These are phyloP conservation scores for Phaeosphaeriaceae sp. DNA, from an alignment of 2,329 filamentous ascomycete species.

Conservation along the genomic window DNA sequence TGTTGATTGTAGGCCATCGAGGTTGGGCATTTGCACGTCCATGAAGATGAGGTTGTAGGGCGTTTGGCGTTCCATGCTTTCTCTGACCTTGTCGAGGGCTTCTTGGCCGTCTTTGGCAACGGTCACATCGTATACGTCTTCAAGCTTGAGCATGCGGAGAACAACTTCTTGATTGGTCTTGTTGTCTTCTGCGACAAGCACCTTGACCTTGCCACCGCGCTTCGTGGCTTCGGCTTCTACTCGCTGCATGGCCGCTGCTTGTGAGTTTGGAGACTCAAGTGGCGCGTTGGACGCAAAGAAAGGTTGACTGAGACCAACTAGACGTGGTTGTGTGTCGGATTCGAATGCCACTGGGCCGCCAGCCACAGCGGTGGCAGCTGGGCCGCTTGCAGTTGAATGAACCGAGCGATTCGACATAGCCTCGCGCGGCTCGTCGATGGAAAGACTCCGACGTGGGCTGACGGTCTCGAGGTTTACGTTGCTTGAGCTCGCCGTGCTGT, in stretches of 20 bases:
- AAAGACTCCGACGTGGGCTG: slow-evolving; percentile 34
- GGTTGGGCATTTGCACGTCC: slow-evolving; percentile 94
- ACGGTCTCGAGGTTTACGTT: slow-evolving; percentile 35
- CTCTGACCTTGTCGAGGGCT: slow-evolving; percentile 85
- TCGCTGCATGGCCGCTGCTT: slow-evolving; percentile 70
- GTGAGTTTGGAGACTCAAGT: slow-evolving; percentile 64
- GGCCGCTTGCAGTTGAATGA: slow-evolving; percentile 37
- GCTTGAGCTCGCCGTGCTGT: slow-evolving; percentile 55
- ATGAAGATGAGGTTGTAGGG: slow-evolving; percentile 92
- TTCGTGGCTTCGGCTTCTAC: slow-evolving; percentile 68
- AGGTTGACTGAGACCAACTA: slow-evolving; percentile 83
- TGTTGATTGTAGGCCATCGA: slow-evolving; percentile 88
- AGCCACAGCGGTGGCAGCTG: slow-evolving; percentile 24
- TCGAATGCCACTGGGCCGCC: slow-evolving; percentile 55
- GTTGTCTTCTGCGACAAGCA: slow-evolving; percentile 86
- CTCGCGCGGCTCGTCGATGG: slow-evolving; percentile 41
- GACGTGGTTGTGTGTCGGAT: slow-evolving; percentile 74
- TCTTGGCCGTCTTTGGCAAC: slow-evolving; percentile 80
- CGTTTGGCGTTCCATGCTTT: slow-evolving; percentile 75
- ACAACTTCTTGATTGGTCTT: slow-evolving; percentile 59
- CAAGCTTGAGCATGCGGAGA: slow-evolving; percentile 74
- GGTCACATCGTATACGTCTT: slow-evolving; percentile 85
- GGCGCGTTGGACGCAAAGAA: slow-evolving; percentile 70
- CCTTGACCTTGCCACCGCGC: slow-evolving; percentile 70
- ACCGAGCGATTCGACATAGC: slow-evolving; percentile 39